Evolutionary conservation across 768 basidiomycete species (phyloP).

Genomic region (Boletellus emodensis): DNA sequence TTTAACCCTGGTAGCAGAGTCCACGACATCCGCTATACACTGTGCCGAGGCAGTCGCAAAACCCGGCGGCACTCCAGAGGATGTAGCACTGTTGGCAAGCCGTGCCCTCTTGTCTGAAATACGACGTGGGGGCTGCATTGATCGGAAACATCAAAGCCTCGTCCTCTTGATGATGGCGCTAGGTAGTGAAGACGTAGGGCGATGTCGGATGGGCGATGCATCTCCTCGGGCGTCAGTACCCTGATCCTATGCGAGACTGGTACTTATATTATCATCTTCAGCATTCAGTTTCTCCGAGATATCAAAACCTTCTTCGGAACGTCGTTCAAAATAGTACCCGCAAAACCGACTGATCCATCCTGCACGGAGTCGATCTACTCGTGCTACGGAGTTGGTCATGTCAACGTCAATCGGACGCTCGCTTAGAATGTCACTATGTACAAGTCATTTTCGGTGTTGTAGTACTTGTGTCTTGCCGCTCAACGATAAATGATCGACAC

Average conservation of each 20-base stretch:
- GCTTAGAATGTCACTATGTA: conserved; percentile 38
- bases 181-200: conserved; percentile 96
- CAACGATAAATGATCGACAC: conserved; percentile 78
- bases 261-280: conserved; percentile 30
- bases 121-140: conserved; percentile 81
- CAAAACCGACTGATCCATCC: conserved; percentile 47
- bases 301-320: conserved; percentile 80
- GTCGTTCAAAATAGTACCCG: conserved; percentile 83
- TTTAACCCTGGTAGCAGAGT: conserved; percentile 84
- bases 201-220: conserved; percentile 81
- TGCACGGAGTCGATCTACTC: conserved; percentile 71
- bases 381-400: conserved; percentile 89
- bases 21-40: conserved; percentile 85
- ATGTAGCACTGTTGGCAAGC: conserved; percentile 81
- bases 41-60: conserved; percentile 83
- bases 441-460: background rate
- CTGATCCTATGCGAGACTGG: background rate
- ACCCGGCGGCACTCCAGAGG: conserved; percentile 86
- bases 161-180: conserved; percentile 88
- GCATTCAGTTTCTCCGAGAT: conserved; percentile 90
- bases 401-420: conserved; percentile 80
- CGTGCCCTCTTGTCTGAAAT: conserved; percentile 78
- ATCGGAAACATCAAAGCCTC: conserved; percentile 82
- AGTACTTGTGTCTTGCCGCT: conserved; percentile 13
- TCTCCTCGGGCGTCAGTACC: conserved; percentile 74